Base-by-base conservation (phyloP, 306 rosid species). In the Trichosanthes cucumerina region DNA sequence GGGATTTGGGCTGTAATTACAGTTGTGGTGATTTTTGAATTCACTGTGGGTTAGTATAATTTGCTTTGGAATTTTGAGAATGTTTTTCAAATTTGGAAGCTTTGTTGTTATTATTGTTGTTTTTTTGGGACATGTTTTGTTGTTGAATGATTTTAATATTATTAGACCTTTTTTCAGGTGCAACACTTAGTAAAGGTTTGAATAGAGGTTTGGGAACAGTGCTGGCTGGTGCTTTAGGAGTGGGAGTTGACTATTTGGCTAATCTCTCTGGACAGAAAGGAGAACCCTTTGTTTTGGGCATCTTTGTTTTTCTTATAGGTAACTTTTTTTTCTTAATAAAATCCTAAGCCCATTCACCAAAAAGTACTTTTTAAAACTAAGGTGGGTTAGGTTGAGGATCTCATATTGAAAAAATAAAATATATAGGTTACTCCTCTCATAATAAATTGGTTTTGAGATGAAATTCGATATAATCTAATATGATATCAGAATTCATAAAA, bases 1-100 rank as follows among this genome's bases (percentile, higher is more conserved):
- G 99, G 97, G 84, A 90, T 95, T 82, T 95, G 99, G 97, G 98
- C 97, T 15, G 93, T 95, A 16, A 85, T 95, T 4, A 95, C 98
- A 0, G 99, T 95, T 4, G 97, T 95, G 13, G 98, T 92, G 5
- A 85, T 95, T 6, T 91, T 92, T 79, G 99, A 95, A 81, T 95
- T 91, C 80, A 88, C 88, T 4, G 99, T 90, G 38, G 98, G 99
- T 92, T 80, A 84, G 91, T 64, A 21, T 5, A 6, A 6, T n/a
- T 24, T 39, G 46, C 1, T 16, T 38, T n/a, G 15, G 15, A n/a
- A 11, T 14, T 19, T 14, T 19, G 14, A 38, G 8, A 72, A 43
- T 21, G 9, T 1, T 52, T 1, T 54, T 54, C 9, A 10, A 53
- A 16, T 21, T 6, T 59, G 57, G 24, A 11, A 18, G 75, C 4